Conservation (phyloP, 352 stramenopile genomes). For the Phytophthora aleatoria region DNA sequence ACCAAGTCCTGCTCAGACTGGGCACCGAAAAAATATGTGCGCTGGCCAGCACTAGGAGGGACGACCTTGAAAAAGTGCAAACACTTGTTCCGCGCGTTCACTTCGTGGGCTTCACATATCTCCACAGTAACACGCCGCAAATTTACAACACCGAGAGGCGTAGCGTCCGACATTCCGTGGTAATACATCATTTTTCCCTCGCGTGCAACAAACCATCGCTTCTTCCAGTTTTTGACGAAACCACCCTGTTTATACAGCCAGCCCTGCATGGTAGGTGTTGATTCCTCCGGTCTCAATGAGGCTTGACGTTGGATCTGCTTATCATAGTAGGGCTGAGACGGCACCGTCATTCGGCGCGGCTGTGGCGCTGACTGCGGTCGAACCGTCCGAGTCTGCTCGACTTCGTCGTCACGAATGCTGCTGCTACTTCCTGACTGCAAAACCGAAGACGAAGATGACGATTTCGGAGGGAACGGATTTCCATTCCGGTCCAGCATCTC, state of each 20-base stretch:
- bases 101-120: slow-evolving; percentile 57
- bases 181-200: slow-evolving; percentile 87
- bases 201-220: slow-evolving; percentile 81
- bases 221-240: slow-evolving; percentile 88
- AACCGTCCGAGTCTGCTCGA: slow-evolving; percentile 11
- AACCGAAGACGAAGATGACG: slow-evolving; percentile 24
- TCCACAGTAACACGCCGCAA: slow-evolving; percentile 63
- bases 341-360: slow-evolving; percentile 36
- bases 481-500: slow-evolving; percentile 40
- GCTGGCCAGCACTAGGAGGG: slow-evolving; percentile 54
- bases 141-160: slow-evolving; percentile 69
- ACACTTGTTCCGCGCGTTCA: slow-evolving; percentile 63
- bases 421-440: slow-evolving; percentile 31
- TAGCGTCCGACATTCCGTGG: slow-evolving; percentile 60
- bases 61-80: slow-evolving; percentile 78
- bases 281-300: slow-evolving; percentile 31
- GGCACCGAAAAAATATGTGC: slow-evolving; percentile 77
- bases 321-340: slow-evolving; percentile 18
- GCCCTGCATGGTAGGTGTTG: slow-evolving; percentile 58
- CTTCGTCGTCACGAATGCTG: slow-evolving; percentile 25
- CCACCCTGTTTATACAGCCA: slow-evolving; percentile 81
- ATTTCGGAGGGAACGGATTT: slow-evolving; percentile 31
- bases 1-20: slow-evolving; percentile 73
- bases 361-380: slow-evolving; percentile 28
- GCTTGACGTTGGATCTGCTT: slow-evolving; percentile 20